These are phyloP conservation scores for Gracilaria vermiculophylla DNA, from an alignment of 23 red algal genomes.

Conservation along the genomic window DNA sequence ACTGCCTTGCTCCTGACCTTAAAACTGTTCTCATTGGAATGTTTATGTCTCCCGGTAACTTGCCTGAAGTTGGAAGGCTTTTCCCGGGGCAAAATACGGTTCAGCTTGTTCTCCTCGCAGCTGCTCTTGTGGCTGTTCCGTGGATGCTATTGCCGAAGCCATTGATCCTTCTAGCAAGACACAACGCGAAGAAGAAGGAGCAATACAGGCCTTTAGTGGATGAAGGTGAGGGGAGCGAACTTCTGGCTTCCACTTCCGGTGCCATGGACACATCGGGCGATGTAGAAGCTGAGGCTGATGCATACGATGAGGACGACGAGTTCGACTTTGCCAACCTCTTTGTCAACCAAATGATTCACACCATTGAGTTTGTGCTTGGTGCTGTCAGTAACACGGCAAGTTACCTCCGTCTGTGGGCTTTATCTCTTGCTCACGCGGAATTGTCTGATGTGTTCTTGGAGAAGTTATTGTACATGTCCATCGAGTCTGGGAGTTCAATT, in stretches of 20 bases:
- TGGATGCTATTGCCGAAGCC: slow-evolving; percentile 98
- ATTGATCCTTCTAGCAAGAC: slow-evolving; percentile 65
- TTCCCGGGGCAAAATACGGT: slow-evolving; percentile 77
- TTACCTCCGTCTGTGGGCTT: slow-evolving; percentile 94
- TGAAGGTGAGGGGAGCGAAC: slow-evolving; percentile 50
- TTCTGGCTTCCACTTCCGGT: neutral
- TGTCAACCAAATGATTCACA: slow-evolving; percentile 97
- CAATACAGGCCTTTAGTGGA: slow-evolving; percentile 55
- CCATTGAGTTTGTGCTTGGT: slow-evolving; percentile 97
- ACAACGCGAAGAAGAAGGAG: slow-evolving; percentile 55
- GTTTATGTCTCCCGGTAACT: slow-evolving; percentile 90
- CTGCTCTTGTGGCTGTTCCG: slow-evolving; percentile 79
- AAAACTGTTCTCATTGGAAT: slow-evolving; percentile 91
- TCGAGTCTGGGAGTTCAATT: slow-evolving; percentile 67
- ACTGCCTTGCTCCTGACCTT: slow-evolving; percentile 88
- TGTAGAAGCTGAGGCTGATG: slow-evolving; percentile 6
- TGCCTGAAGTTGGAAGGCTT: slow-evolving; percentile 67
- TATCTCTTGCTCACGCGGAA: slow-evolving; percentile 90
- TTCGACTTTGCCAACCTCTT: slow-evolving; percentile 87
- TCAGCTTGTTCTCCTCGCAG: slow-evolving; percentile 73
- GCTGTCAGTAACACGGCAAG: slow-evolving; percentile 94
- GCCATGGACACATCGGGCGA: neutral
- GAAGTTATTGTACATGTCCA: slow-evolving; percentile 83
- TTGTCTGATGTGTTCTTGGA: slow-evolving; percentile 92
- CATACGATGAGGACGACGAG: slow-evolving; percentile 55